A percentile compares a stretch with the other conserved stretches of the same genome.
Evolutionary conservation across 2,329 filamentous ascomycete genomes (phyloP).

Genomic region (Aureobasidium subglaciale): DNA sequence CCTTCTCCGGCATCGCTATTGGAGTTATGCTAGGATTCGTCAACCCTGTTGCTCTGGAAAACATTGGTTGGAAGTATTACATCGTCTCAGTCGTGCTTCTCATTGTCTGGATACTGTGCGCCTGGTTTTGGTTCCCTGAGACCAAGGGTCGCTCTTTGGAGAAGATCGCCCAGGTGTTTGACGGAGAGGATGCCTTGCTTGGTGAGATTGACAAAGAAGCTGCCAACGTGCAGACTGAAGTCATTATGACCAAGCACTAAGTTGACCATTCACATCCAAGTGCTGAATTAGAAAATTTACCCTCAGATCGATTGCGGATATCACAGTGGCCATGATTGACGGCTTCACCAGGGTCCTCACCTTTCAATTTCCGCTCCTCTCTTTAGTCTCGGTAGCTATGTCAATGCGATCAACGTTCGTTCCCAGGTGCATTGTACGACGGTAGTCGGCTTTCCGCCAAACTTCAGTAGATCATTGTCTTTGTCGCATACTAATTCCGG

Average conservation of each 20-base stretch:
- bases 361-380: too few relatives aligned
- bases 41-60: slow-evolving; percentile 36
- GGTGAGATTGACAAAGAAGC: not conserved
- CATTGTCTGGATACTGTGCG: slow-evolving; percentile 17
- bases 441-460: too few relatives aligned
- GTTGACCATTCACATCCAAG: too few relatives aligned
- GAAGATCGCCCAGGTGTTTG: slow-evolving; percentile 36
- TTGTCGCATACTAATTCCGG: too few relatives aligned
- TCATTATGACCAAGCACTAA: not conserved
- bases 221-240: not conserved
- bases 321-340: too few relatives aligned
- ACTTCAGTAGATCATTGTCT: too few relatives aligned
- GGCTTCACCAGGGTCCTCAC: too few relatives aligned
- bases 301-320: too few relatives aligned
- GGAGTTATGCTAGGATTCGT: slow-evolving; percentile 20
- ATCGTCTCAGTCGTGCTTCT: slow-evolving; percentile 35
- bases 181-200: not conserved
- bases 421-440: too few relatives aligned
- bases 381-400: too few relatives aligned
- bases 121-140: slow-evolving; percentile 23
- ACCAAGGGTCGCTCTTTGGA: slow-evolving; percentile 26
- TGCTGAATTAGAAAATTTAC: too few relatives aligned
- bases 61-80: slow-evolving; percentile 38
- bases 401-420: too few relatives aligned
- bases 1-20: not conserved